These are phyloP conservation scores for Zygotorulaspora florentina DNA, from an alignment of 805 yeast genomes.

Conservation along the genomic window DNA sequence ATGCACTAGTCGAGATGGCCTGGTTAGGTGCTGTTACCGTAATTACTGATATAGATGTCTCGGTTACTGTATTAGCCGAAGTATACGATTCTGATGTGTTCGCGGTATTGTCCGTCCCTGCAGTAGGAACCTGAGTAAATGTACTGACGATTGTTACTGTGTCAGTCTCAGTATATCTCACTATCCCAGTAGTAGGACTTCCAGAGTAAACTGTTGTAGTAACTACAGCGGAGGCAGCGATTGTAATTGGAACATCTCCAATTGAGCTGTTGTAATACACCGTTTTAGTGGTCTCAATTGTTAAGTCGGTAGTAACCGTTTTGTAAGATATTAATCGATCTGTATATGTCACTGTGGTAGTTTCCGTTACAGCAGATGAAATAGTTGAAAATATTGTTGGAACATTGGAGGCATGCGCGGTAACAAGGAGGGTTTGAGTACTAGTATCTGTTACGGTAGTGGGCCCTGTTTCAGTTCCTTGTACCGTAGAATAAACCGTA, in stretches of 20 bases:
- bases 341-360: not conserved
- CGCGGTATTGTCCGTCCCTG: not conserved
- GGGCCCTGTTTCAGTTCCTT: not conserved
- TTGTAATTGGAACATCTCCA: not conserved
- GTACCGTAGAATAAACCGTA: not conserved
- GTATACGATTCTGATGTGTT: not conserved
- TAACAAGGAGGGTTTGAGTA: not conserved
- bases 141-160: not conserved
- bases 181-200: not conserved
- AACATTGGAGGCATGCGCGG: not conserved
- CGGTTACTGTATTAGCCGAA: slow-evolving; percentile 2
- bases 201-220: not conserved
- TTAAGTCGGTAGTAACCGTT: not conserved
- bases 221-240: not conserved
- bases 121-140: not conserved
- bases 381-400: not conserved
- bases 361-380: slow-evolving; percentile 1
- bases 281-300: not conserved
- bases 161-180: not conserved
- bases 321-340: not conserved
- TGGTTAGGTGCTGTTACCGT: too few relatives aligned
- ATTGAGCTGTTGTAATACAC: not conserved
- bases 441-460: slow-evolving; percentile 1
- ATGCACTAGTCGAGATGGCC: too few relatives aligned
- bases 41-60: not conserved